Percentiles rank a stretch among this genome's conserved stretches.
Conservation (phyloP, 495 filamentous ascomycete genomes). For the Neurospora sp. region DNA sequence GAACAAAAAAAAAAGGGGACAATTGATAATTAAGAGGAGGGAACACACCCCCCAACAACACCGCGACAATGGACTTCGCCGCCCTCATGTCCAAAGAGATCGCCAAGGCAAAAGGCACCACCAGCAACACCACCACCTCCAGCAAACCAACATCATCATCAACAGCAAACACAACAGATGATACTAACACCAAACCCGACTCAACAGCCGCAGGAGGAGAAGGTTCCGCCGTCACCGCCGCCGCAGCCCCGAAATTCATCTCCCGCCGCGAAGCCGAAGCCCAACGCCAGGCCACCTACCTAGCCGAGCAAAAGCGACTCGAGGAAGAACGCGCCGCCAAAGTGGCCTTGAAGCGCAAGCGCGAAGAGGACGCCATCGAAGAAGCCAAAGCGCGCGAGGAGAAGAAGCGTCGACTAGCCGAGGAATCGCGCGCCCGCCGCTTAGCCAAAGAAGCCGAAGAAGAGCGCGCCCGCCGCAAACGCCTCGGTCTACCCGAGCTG, state of each 20-base stretch:
- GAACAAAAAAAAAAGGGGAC: background rate
- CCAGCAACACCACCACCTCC: background rate
- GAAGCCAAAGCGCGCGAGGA: slow-evolving; percentile 61
- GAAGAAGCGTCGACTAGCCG: slow-evolving; percentile 69
- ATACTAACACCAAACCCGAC: slow-evolving; percentile 8
- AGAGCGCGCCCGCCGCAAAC: slow-evolving; percentile 37
- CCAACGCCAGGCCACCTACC: slow-evolving; percentile 69
- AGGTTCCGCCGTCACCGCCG: background rate
- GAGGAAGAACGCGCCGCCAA: slow-evolving; percentile 58
- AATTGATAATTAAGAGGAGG: background rate
- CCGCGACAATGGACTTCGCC: slow-evolving; percentile 79
- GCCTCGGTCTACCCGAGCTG: slow-evolving; percentile 62
- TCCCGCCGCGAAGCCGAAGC: slow-evolving; percentile 82
- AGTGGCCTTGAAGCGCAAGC: slow-evolving; percentile 67
- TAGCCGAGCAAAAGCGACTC: slow-evolving; percentile 61
- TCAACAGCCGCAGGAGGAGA: slow-evolving; percentile 9
- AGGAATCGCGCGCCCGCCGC: slow-evolving; percentile 59
- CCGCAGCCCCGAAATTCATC: slow-evolving; percentile 55
- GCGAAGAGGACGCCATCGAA: slow-evolving; percentile 75
- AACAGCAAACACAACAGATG: slow-evolving; percentile 33
- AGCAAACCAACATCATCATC: slow-evolving; percentile 10
- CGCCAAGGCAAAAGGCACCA: slow-evolving; percentile 53
- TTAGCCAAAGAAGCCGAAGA: slow-evolving; percentile 59
- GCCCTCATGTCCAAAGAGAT: slow-evolving; percentile 85
- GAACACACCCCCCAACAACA: background rate